These are phyloP conservation scores for Hymenochaete sp. DNA, from an alignment of 1,284 basidiomycete genomes.

Conservation along the genomic window DNA sequence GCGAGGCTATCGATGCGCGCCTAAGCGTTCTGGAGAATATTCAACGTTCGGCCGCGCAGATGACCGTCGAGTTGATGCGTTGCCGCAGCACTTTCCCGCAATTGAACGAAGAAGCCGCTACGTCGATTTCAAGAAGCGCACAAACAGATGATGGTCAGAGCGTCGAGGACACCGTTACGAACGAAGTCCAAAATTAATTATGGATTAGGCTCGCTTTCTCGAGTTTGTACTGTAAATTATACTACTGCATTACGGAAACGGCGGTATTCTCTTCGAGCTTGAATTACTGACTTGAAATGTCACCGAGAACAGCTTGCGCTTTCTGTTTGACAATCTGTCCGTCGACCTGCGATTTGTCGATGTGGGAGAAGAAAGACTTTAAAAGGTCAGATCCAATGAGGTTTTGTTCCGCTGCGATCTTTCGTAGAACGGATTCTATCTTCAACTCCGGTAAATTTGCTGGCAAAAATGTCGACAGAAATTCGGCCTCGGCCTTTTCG, in stretches of 20 bases:
- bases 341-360: conserved; percentile 54
- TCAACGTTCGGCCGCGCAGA: conserved; percentile 55
- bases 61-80: conserved; percentile 69
- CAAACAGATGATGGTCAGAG: conserved; percentile 1
- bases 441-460: conserved; percentile 45
- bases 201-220: too few relatives aligned
- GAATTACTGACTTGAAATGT: conserved; percentile 15
- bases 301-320: conserved; percentile 33
- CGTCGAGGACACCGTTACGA: background rate
- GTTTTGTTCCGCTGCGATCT: conserved; percentile 30
- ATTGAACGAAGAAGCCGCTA: background rate
- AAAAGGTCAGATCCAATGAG: conserved; percentile 32
- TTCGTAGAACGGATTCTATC: conserved; percentile 42
- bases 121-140: background rate
- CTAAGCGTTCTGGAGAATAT: conserved; percentile 68
- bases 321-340: conserved; percentile 45
- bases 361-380: conserved; percentile 51
- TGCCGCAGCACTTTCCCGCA: conserved; percentile 61
- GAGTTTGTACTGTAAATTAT: conserved; percentile 11
- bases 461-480: conserved; percentile 51
- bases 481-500: conserved; percentile 46
- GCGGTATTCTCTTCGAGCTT: background rate
- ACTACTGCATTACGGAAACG: conserved; percentile 1
- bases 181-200: background rate
- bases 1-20: conserved; percentile 77